Evolutionary conservation across 2,329 filamentous ascomycete species (phyloP).

Genomic region (Aureobasidium sp.): DNA sequence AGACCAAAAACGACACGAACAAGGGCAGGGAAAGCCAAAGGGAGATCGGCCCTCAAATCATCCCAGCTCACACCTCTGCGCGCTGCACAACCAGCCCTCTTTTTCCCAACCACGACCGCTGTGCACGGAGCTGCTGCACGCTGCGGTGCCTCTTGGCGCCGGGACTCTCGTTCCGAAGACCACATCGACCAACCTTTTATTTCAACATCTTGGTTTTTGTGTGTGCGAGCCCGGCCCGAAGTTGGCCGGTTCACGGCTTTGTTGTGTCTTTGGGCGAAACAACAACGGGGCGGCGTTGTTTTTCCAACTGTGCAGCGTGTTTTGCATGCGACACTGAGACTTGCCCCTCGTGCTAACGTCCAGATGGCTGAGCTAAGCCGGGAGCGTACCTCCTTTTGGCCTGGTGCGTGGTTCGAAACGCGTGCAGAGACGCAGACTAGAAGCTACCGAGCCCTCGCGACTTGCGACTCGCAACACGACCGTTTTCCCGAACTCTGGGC

Average conservation of each 20-base stretch:
- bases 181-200: neutral
- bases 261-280: conserved; percentile 6
- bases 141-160: neutral
- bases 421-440: conserved; percentile 5
- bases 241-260: neutral
- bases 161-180: conserved; percentile 7
- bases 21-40: neutral
- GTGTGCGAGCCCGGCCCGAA: conserved; percentile 2
- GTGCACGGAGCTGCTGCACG: neutral
- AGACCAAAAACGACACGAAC: neutral
- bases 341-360: neutral
- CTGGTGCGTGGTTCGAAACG: conserved; percentile 2
- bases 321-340: conserved; percentile 10
- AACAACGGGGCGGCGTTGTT: neutral
- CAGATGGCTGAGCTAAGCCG: conserved; percentile 3
- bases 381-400: neutral
- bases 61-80: neutral
- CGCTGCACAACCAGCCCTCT: neutral
- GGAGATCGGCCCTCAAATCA: conserved; percentile 12
- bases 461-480: neutral
- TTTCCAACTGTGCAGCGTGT: conserved; percentile 7
- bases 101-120: neutral
- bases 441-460: neutral
- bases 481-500: conserved; percentile 1
- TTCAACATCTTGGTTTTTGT: neutral